phyloP scores from a whole-genome alignment of 2,329 filamentous ascomycete genomes.

The Neonectria punicea region DNA sequence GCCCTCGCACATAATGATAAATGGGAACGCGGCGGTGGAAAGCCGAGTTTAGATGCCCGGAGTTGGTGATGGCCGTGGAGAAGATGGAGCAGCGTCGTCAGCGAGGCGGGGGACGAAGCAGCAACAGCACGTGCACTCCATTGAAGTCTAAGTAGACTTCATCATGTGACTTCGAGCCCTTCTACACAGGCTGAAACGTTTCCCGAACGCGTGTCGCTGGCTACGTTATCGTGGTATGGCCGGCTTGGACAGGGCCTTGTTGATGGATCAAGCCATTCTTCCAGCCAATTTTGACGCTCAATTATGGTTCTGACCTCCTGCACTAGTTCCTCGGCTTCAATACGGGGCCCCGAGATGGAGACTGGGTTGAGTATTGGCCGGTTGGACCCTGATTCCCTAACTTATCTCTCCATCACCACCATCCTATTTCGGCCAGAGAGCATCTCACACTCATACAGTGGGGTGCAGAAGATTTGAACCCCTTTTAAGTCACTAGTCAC shows the following conservation, averaged over 20 bases:
- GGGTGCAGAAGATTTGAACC: too few species aligned
- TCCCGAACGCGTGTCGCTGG: not conserved
- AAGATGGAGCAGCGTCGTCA: slow-evolving; percentile 1
- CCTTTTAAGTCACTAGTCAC: too few species aligned
- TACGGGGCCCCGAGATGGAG: not conserved
- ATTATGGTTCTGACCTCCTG: slow-evolving; percentile 2
- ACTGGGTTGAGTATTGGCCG: not conserved
- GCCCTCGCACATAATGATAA: not conserved
- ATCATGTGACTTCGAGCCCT: not conserved
- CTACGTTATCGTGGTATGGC: not conserved
- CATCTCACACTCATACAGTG: not conserved
- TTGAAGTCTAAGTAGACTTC: not conserved
- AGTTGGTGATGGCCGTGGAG: not conserved
- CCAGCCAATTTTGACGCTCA: not conserved
- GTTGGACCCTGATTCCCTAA: not conserved
- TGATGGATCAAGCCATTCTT: not conserved
- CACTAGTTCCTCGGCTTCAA: not conserved
- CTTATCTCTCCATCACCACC: not conserved
- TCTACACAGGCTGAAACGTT: not conserved
- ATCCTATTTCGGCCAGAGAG: not conserved
- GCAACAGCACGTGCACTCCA: not conserved
- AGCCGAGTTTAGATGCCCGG: not conserved
- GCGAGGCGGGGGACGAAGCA: not conserved
- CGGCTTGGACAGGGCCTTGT: not conserved
- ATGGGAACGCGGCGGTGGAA: not conserved